Percentiles rank a stretch among this genome's conserved stretches.
Evolutionary conservation across 495 filamentous ascomycete genomes (phyloP).

Genomic region (Hyphodiscus hymeniophilus): DNA sequence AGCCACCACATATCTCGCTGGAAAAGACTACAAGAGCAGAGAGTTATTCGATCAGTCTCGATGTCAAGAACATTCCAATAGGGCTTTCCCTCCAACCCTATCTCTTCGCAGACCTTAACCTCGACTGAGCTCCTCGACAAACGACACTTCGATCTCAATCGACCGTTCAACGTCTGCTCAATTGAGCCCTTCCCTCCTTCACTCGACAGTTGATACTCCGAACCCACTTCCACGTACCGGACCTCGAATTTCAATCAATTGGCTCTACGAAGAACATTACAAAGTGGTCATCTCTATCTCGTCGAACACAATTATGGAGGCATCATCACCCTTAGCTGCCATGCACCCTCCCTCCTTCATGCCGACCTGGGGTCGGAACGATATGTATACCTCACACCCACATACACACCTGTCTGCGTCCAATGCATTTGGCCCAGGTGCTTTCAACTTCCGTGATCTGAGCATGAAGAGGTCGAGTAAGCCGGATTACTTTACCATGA

Average conservation of each 20-base stretch:
- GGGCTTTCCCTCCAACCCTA: slow-evolving; percentile 9
- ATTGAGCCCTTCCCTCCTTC: neutral
- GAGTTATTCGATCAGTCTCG: neutral
- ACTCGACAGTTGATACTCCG: slow-evolving; percentile 11
- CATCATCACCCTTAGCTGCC: slow-evolving; percentile 87
- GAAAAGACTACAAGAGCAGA: neutral
- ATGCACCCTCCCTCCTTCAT: slow-evolving; percentile 73
- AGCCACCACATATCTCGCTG: neutral
- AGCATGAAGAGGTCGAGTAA: slow-evolving; percentile 52
- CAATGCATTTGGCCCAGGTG: slow-evolving; percentile 50
- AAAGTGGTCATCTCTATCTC: slow-evolving; percentile 9
- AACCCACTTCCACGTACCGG: slow-evolving; percentile 12
- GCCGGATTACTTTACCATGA: slow-evolving; percentile 70
- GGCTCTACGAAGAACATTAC: neutral
- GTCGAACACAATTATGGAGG: slow-evolving; percentile 55
- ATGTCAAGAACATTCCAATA: neutral
- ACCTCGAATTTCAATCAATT: slow-evolving; percentile 9
- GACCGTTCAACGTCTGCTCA: slow-evolving; percentile 1
- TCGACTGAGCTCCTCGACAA: slow-evolving; percentile 1
- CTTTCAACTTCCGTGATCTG: slow-evolving; percentile 63
- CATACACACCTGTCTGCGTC: slow-evolving; percentile 39
- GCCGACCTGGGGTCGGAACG: slow-evolving; percentile 34
- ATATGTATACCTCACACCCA: slow-evolving; percentile 38
- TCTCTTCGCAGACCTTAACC: slow-evolving; percentile 2
- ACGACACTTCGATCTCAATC: neutral